phyloP scores from a whole-genome alignment of 805 yeast species.

The Saccharomycopsis schoenii region DNA sequence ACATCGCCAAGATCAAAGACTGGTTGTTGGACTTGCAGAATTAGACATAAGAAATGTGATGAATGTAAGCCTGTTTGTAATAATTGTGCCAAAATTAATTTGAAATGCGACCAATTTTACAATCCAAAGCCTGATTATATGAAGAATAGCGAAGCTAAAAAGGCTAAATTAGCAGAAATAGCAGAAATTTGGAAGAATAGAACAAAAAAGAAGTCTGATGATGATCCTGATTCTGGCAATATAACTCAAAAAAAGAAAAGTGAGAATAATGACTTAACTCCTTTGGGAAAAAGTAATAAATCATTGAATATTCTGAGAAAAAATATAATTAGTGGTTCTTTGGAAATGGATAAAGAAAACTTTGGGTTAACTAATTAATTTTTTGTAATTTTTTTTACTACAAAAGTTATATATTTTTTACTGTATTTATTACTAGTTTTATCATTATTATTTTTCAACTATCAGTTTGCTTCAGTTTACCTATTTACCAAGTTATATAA shows the following conservation, averaged over 20 bases:
- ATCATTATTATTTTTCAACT: neutral
- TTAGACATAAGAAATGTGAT: slow-evolving; percentile 58
- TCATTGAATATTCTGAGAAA: neutral
- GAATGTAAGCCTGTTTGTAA: slow-evolving; percentile 35
- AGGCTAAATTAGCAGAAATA: slow-evolving; percentile 18
- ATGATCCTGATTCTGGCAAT: neutral
- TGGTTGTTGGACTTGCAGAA: slow-evolving; percentile 53
- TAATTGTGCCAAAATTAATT: slow-evolving; percentile 27
- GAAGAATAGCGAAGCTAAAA: slow-evolving; percentile 17
- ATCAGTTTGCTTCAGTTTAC: neutral
- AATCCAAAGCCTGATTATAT: slow-evolving; percentile 19
- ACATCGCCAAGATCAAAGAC: slow-evolving; percentile 32
- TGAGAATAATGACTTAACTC: neutral
- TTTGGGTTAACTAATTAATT: neutral
- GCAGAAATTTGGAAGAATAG: slow-evolving; percentile 18
- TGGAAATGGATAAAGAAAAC: neutral
- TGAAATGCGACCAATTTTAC: slow-evolving; percentile 18
- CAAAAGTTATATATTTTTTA: neutral
- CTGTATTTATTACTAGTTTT: neutral
- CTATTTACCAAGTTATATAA: neutral
- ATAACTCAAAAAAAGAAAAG: neutral
- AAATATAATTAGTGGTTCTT: neutral
- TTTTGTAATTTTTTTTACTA: neutral
- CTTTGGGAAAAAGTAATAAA: neutral
- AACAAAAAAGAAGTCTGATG: slow-evolving; percentile 7